phyloP scores from a whole-genome alignment of 2,329 filamentous ascomycete species.

The Aspergillus fijiensis region DNA sequence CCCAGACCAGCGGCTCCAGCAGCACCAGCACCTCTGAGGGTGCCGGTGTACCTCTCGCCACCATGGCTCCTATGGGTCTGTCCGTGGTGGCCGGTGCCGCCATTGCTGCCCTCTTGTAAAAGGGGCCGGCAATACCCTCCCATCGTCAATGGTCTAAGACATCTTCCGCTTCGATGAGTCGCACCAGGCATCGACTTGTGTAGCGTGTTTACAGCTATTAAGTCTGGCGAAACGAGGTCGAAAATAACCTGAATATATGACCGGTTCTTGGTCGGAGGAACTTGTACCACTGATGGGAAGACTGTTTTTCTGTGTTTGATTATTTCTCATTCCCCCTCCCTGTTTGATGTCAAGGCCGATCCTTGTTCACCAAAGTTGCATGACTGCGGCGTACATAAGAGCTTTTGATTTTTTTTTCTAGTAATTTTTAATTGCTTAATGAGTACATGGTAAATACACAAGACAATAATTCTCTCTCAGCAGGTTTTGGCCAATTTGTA shows the following conservation, averaged over 20 bases:
- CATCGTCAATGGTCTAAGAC: background rate
- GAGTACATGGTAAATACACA: constrained; percentile 16
- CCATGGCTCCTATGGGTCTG: constrained; percentile 38
- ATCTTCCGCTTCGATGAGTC: background rate
- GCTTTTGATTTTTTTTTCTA: constrained; percentile 9
- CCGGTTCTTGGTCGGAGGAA: constrained; percentile 10
- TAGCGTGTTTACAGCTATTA: background rate
- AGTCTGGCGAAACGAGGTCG: background rate
- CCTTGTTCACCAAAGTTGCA: constrained; percentile 17
- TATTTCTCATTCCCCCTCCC: background rate
- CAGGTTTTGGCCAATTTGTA: background rate
- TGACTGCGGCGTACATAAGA: constrained; percentile 19
- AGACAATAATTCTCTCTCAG: background rate
- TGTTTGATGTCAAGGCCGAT: constrained; percentile 7
- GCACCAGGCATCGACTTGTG: background rate
- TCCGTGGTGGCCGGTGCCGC: constrained; percentile 44
- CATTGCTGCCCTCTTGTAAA: constrained; percentile 46
- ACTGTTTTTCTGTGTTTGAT: constrained; percentile 8
- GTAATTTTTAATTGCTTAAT: constrained; percentile 15
- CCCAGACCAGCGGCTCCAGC: constrained; percentile 16
- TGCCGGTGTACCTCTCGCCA: constrained; percentile 37
- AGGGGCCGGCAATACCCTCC: background rate
- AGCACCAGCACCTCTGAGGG: constrained; percentile 26
- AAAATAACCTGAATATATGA: constrained; percentile 7
- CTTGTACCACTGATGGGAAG: constrained; percentile 17